Conservation (phyloP, 1,284 basidiomycete genomes). For the Xanthoconium separans region DNA sequence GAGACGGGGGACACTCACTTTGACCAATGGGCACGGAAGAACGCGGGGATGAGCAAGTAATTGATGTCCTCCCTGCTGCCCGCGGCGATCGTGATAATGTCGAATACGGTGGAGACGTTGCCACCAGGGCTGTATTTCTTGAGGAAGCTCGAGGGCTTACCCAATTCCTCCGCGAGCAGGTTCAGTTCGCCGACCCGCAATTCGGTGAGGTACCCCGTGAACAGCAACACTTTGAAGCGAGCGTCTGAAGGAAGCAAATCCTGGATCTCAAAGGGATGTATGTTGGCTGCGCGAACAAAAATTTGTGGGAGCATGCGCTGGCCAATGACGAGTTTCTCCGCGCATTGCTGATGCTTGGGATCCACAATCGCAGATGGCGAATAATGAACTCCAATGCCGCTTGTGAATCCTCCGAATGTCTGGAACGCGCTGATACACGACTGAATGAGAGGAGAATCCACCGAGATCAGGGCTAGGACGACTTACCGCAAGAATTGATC, state of each 20-base stretch:
- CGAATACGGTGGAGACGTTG: neutral
- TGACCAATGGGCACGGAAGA: slow-evolving; percentile 62
- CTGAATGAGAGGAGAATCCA: neutral
- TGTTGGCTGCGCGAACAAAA: too few species aligned
- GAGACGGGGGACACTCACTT: slow-evolving; percentile 41
- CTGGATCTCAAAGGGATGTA: slow-evolving; percentile 49
- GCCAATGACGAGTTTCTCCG: too few species aligned
- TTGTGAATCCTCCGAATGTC: too few species aligned
- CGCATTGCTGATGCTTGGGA: too few species aligned
- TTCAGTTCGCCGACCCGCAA: neutral
- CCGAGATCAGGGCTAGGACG: neutral
- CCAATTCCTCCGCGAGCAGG: neutral
- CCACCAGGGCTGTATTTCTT: neutral
- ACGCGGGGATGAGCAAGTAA: slow-evolving; percentile 48
- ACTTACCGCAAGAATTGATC: slow-evolving; percentile 61
- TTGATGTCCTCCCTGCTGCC: slow-evolving; percentile 9
- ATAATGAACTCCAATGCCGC: too few species aligned
- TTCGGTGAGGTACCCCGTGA: slow-evolving; percentile 55
- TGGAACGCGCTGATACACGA: too few species aligned
- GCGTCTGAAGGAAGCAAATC: slow-evolving; percentile 66
- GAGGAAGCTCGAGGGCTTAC: neutral
- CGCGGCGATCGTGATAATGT: neutral
- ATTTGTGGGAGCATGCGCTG: too few species aligned
- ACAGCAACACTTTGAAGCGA: slow-evolving; percentile 70
- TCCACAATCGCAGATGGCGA: too few species aligned